These are phyloP conservation scores for Alternaria sp. DNA, from an alignment of 2,329 filamentous ascomycete genomes.

Conservation along the genomic window DNA sequence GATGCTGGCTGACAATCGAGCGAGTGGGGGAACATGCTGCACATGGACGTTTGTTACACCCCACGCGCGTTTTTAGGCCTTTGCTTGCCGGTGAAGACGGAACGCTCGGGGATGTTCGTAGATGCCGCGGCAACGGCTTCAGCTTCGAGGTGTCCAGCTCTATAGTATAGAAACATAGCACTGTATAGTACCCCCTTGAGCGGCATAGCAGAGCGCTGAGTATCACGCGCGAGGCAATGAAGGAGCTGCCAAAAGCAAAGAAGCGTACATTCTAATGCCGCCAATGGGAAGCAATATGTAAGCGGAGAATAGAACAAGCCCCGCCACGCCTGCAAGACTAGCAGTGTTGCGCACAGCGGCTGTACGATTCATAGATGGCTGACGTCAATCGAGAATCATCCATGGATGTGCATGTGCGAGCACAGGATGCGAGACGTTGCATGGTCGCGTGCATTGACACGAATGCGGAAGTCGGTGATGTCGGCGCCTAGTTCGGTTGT, in stretches of 20 bases:
- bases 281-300: conserved; percentile 8
- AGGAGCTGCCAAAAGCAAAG: conserved; percentile 26
- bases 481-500: conserved; percentile 22
- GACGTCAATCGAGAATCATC: conserved; percentile 12
- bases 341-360: conserved; percentile 7
- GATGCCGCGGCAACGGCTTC: conserved; percentile 3
- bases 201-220: neutral
- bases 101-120: conserved; percentile 8
- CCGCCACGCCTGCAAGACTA: conserved; percentile 10
- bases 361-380: conserved; percentile 14
- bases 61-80: conserved; percentile 8
- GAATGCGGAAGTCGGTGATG: conserved; percentile 19
- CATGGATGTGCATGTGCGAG: conserved; percentile 1
- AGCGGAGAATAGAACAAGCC: conserved; percentile 12
- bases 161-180: neutral
- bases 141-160: neutral
- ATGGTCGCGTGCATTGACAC: conserved; percentile 14
- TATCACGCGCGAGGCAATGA: neutral
- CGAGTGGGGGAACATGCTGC: conserved; percentile 26
- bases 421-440: neutral
- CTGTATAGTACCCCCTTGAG: neutral
- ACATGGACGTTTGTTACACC: conserved; percentile 19
- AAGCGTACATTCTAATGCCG: conserved; percentile 8
- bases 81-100: conserved; percentile 19
- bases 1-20: conserved; percentile 26